A percentile compares a stretch with the other conserved stretches of the same genome.
Evolutionary conservation across 1,139 yeast species (phyloP).

Genomic region (Taphrina deformans): DNA sequence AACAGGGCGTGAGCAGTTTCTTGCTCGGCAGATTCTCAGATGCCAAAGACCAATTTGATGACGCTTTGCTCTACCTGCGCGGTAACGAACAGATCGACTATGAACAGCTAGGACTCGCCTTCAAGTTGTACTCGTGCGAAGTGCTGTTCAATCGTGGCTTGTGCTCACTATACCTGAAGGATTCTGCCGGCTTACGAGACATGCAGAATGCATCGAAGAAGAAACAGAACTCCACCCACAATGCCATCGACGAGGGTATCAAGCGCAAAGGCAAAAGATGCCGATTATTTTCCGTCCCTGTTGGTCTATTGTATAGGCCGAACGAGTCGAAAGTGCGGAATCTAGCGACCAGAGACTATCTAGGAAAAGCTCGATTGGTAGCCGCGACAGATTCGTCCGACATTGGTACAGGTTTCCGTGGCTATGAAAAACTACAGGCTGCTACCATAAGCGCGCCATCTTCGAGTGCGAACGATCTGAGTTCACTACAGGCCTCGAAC

Average conservation of each 20-base stretch:
- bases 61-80: slow-evolving; percentile 39
- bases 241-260: slow-evolving; percentile 41
- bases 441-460: neutral
- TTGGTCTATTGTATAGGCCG: slow-evolving; percentile 36
- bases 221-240: slow-evolving; percentile 39
- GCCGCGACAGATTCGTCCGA: slow-evolving; percentile 26
- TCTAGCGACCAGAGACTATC: slow-evolving; percentile 27
- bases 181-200: slow-evolving; percentile 39
- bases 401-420: slow-evolving; percentile 21
- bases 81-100: slow-evolving; percentile 41
- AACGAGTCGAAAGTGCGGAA: slow-evolving; percentile 35
- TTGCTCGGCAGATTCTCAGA: slow-evolving; percentile 38
- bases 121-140: slow-evolving; percentile 41
- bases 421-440: slow-evolving; percentile 9
- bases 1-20: slow-evolving; percentile 41
- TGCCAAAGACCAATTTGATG: slow-evolving; percentile 41
- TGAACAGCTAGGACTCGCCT: slow-evolving; percentile 40
- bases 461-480: neutral
- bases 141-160: slow-evolving; percentile 41
- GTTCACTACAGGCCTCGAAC: neutral
- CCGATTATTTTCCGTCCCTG: slow-evolving; percentile 38
- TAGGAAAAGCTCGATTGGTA: slow-evolving; percentile 34
- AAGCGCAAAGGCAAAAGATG: slow-evolving; percentile 34
- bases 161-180: slow-evolving; percentile 39
- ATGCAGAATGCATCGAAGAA: slow-evolving; percentile 39